Evolutionary conservation across 1,139 yeast genomes (phyloP), one percentile per base, ranked within the genome.

Genomic region (Taphrina wiesneri): DNA sequence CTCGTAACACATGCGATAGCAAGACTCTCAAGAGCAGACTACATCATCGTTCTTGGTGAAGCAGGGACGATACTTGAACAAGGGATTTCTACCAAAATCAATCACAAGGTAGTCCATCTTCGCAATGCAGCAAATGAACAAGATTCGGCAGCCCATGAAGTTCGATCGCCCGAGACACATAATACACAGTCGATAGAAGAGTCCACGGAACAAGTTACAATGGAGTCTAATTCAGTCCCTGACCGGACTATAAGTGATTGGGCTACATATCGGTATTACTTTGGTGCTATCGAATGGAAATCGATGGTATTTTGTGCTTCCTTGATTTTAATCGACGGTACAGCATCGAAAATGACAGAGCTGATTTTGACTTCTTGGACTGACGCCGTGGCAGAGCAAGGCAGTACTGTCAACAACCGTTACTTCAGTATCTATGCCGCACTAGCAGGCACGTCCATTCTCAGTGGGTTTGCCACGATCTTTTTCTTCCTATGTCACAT

Each of bases 21-120:
- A 5, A 87, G 93, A 1, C 87, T 88, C 67, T 84, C 82, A 72
- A 78, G 77, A 57, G 82, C 81, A 7, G 78, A 79, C 69, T 73
- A 75, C 66, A 78, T 79, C 65, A 79, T 79, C n/a, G 82, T 79
- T 32, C 78, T 79, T 79, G 70, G 75, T 34, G 28, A 26, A 13
- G 72, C 72, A 65, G 82, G 82, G 17, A 71, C 69, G 43, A 78
- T 80, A 64, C 71, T 77, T 15, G 82, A 79, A 69, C 75, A 75
- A 69, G 82, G 85, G 13, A 11, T 28, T 11, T 21, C n/a, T n/a
- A n/a, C n/a, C n/a, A n/a, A n/a, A n/a, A n/a, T n/a, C n/a, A n/a
- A 11, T 45, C 49, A 19, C 17, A 39, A n/a, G 17, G 13, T 39
- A 36, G 77, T 79, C 63, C 71, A 77, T 13, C 82, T 79, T 69